Evolutionary conservation across 179 eudicot genomes (phyloP), one percentile per base, ranked within the genome.

Genomic region (Silene noctiflora): DNA sequence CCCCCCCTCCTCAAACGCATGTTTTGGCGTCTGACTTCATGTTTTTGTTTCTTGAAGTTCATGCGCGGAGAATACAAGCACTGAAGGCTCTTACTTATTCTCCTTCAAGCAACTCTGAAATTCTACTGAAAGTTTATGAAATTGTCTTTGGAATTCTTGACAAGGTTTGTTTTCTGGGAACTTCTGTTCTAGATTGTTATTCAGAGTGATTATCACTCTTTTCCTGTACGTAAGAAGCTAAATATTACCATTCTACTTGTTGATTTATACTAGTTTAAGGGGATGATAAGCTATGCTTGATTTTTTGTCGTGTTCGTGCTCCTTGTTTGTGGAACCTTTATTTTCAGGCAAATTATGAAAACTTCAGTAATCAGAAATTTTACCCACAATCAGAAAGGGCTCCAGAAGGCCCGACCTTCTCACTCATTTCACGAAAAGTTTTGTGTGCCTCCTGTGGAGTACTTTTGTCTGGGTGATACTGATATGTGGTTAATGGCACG

Each of bases 41-140:
- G 72, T 72, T 71, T 73, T 59, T 80, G 42, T 68, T 20, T 78
- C 63, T 62, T 89, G 81, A 86, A 96, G 98, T 96, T 88, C 99
- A 96, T 88, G 88, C 99, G 4, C 89, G 98, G 76, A 90, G 99
- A 78, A 72, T 96, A 59, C 98, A 93, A 84, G 99, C 99, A 27
- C 78, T 96, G 85, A 96, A 96, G 91, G 99, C 99, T 84, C 96
- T 96, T 66, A 90, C 97, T 4, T 96, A 89, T 85, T 93, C 96
- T 79, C 90, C 98, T 82, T 88, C 99, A 72, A 90, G 89, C 84
- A 88, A 79, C 89, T 87, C 97, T 42, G 98, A 93, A 74, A 90
- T 96, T 77, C 88, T 93, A 67, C 74, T 85, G 80, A 93, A 83
- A 77, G 86, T 96, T 71, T 96, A 91, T 61, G 97, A 93, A 81